Conservation (phyloP, 108 stramenopile genomes). For the Pelagomonas calceolata region DNA sequence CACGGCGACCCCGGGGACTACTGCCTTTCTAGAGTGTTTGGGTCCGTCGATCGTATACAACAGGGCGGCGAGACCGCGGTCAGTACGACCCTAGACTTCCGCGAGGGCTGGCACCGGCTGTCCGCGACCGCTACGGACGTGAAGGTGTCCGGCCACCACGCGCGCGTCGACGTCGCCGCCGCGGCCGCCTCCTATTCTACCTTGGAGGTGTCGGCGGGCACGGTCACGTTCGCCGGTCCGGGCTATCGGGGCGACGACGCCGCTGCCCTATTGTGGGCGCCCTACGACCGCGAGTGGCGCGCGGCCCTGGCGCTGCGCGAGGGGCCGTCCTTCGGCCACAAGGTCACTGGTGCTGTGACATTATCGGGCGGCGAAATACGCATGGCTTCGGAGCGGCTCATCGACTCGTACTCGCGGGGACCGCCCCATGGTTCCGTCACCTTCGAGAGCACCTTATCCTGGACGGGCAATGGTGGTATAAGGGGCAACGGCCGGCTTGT, state of each 20-base stretch:
- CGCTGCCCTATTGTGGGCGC: not conserved
- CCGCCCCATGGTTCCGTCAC: no score
- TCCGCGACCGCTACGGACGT: not conserved
- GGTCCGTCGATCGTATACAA: no score
- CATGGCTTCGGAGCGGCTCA: not conserved
- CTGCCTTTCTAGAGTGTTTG: no score
- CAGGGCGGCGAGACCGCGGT: not conserved
- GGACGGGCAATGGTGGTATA: not conserved
- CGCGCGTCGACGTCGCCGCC: not conserved
- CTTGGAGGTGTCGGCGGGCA: not conserved
- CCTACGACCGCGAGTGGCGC: not conserved
- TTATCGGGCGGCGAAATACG: not conserved
- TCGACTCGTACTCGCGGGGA: no score
- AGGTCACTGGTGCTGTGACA: not conserved
- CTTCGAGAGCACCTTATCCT: no score
- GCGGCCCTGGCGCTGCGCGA: not conserved
- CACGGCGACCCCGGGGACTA: no score
- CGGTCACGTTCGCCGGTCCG: not conserved
- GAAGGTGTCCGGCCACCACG: not conserved
- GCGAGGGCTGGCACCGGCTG: not conserved
- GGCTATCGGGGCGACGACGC: not conserved
- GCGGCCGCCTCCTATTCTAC: not conserved
- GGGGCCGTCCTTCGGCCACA: not conserved
- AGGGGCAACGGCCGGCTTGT: not conserved
- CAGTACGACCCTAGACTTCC: not conserved